Evolutionary conservation across 495 filamentous ascomycete genomes (phyloP).

Genomic region (Neurospora discreta): DNA sequence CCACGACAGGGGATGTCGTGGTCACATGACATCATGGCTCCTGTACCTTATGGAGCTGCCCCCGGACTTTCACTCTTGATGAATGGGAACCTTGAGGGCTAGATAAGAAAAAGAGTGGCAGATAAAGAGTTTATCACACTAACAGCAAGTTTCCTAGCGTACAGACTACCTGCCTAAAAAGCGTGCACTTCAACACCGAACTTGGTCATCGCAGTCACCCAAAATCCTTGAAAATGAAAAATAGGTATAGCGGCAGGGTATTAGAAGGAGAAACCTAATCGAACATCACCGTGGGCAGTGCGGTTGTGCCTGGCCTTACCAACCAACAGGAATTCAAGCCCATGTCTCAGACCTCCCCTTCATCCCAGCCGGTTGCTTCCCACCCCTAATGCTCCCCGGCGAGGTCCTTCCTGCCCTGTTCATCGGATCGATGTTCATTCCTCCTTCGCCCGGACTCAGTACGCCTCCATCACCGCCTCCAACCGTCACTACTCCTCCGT

Average conservation of each 20-base stretch:
- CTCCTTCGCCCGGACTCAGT: slow-evolving; percentile 2
- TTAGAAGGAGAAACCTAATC: background rate
- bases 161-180: no score
- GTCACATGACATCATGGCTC: slow-evolving; percentile 3
- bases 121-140: background rate
- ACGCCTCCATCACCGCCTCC: slow-evolving; percentile 57
- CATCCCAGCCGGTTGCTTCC: slow-evolving; percentile 14
- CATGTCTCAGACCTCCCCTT: slow-evolving; percentile 7
- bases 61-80: background rate
- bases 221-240: background rate
- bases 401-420: slow-evolving; percentile 3
- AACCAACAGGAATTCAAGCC: background rate
- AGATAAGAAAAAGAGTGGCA: background rate
- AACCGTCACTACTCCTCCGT: slow-evolving; percentile 78
- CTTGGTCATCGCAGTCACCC: background rate
- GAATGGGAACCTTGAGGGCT: background rate
- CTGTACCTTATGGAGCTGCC: no score
- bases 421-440: background rate
- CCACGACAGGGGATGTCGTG: background rate
- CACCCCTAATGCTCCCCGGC: slow-evolving; percentile 10
- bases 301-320: background rate
- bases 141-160: no score
- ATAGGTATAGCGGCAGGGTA: background rate
- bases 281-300: background rate
- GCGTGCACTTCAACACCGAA: background rate